Evolutionary conservation across 495 filamentous ascomycete species (phyloP), one percentile per base, ranked within the genome.

Genomic region (Aspergillus heteromorphus): DNA sequence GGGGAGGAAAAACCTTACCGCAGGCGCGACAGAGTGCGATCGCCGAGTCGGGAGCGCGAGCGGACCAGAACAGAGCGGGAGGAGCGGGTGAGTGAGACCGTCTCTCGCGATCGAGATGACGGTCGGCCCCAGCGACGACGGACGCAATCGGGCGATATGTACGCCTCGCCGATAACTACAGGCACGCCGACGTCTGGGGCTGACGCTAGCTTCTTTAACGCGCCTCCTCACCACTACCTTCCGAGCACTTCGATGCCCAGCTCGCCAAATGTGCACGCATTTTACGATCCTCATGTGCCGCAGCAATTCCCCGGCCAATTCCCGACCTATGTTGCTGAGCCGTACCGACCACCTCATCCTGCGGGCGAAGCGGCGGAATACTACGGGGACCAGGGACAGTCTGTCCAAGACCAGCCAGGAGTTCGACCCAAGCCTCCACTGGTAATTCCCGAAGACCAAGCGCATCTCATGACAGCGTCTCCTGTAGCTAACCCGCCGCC

Each of bases 321-420:
- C 50, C 77, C 81, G 5, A 41, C 63, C 7, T 51, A 64, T 14
- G 69, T 62, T 27, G 54, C 81, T 9, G 62, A 70, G 21, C 78
- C 79, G 21, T 83, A 79, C 55, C 71, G 67, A 47, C 80, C 79
- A n/a, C 72, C 72, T n/a, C 71, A 81, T 38, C 73, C 73, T 49
- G 70, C 69, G 5, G 84, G 84, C 23, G 75, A 77, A n/a, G 84
- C 84, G 2, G 80, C 84, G 19, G 82, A 85, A 42, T 87, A 85
- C 62, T 87, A 87, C 56, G 77, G 78, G 16, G 84, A 87, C 64
- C 79, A 83, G 61, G 84, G 83, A 0, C 70, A 86, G 59, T 85
- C 82, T 11, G 83, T 86, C 10, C 59, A 66, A n/a, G 53, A 73
- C 1, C 84, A 87, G 64, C 84, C 84, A 2, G 84, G 84, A 31